Conservation (phyloP, 495 filamentous ascomycete species). For the Penicillium argentinense region DNA sequence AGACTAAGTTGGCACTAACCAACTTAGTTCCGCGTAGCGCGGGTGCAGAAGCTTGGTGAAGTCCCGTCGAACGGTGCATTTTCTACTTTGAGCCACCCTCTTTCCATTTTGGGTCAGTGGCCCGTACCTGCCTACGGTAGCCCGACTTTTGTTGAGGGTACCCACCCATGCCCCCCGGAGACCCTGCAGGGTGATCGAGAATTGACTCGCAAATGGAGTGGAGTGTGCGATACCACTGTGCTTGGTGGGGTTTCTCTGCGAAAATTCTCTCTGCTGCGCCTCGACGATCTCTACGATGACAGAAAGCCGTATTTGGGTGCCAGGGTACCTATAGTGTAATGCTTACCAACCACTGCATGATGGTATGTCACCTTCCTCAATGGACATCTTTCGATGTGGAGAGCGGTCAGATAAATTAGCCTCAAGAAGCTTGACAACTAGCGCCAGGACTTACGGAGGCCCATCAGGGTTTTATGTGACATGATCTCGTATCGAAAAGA, state of each 20-base stretch:
- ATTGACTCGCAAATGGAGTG: no score
- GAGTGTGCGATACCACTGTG: not conserved
- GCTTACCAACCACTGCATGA: no score
- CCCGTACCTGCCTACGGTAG: not conserved
- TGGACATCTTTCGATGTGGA: no score
- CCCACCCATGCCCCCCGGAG: not conserved
- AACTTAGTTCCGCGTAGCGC: not conserved
- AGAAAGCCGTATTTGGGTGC: no score
- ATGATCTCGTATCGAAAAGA: no score
- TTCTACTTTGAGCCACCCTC: not conserved
- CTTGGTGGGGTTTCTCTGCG: not conserved
- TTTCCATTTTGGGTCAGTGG: not conserved
- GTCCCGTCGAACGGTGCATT: not conserved
- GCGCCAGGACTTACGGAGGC: no score
- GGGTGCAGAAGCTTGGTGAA: not conserved
- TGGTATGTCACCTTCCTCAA: no score
- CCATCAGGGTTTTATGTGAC: no score
- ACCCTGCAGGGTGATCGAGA: not conserved
- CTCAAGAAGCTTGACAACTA: no score
- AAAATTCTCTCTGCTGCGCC: not conserved
- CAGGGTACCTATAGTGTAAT: no score
- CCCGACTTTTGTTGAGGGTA: not conserved
- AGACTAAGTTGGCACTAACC: not conserved
- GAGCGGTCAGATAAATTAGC: no score
- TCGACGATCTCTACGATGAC: not conserved